Base-by-base conservation (phyloP, 2,329 filamentous ascomycete species). In the Hypoxylon sp. region DNA sequence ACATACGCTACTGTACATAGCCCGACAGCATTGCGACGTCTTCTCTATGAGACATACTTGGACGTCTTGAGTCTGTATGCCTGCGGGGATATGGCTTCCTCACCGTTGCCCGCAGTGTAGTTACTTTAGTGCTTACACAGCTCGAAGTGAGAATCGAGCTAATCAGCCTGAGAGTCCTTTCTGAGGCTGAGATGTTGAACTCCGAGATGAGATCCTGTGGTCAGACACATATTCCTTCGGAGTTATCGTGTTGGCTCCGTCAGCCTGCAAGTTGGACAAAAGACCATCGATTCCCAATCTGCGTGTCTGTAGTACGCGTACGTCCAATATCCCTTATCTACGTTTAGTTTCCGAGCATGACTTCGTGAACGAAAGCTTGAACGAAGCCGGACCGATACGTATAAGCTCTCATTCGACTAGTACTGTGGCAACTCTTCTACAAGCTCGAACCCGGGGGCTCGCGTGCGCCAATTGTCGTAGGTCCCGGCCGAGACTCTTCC, bases 401-500 rank as follows among this genome's bases (percentile, higher is more conserved):
- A 5, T 60, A 59, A 55, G 55, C 58, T 51, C 49, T 61, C 53
- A 22, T 59, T 48, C 40, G 51, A 65, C 53, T 33, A 31, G 42
- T 37, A 17, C 27, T 37, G 25, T 31, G 17, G 31, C 22, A 33
- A 13, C 30, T 57, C 27, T 49, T 30, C 40, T 22, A 11, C 40
- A 51, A 65, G 61, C 49, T 48, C 46, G 53, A 55, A 35, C 51
- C 49, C 51, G 35, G 20, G 48, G 57, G 56, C 35, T 64, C 57
- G 42, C 57, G 61, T 68, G 68, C 37, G 25, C 51, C 63, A 64
- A 67, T 64, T 44, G 57, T 70, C 50, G 60, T 56, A 55, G 7
- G 48, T 54, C 53, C 50, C 55, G 49, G 60, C 51, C 59, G 55
- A 59, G 50, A 64, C 40, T 61, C 31, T 49, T 58, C 20, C 63